Evolutionary conservation across 768 basidiomycete species (phyloP).

Genomic region (Lentinula edodes): DNA sequence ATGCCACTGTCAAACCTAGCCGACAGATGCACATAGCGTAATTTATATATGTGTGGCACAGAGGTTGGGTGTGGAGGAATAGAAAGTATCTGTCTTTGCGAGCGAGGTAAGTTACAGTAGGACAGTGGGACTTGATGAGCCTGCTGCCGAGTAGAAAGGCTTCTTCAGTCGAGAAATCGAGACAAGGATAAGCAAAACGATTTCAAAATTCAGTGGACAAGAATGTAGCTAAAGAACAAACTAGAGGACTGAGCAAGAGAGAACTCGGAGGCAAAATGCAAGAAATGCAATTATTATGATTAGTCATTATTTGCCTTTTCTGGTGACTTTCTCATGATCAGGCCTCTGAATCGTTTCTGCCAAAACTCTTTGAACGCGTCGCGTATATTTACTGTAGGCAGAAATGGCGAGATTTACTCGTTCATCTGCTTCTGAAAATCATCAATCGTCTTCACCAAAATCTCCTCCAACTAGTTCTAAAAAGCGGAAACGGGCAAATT

Average conservation of each 20-base stretch:
- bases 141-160: too few relatives aligned
- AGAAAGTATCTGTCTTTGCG: too few relatives aligned
- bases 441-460: conserved; percentile 13
- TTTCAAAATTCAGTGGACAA: too few relatives aligned
- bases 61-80: too few relatives aligned
- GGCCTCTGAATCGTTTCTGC: not conserved
- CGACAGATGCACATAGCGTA: too few relatives aligned
- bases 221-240: not conserved
- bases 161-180: too few relatives aligned
- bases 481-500: conserved; percentile 62
- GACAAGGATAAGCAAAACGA: too few relatives aligned
- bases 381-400: conserved; percentile 8
- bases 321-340: not conserved
- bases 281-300: not conserved
- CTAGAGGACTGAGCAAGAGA: not conserved
- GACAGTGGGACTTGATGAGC: too few relatives aligned
- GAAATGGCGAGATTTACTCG: conserved; percentile 77
- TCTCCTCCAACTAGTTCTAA: conserved; percentile 30
- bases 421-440: conserved; percentile 39
- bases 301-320: not conserved
- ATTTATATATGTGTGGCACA: too few relatives aligned
- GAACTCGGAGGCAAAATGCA: too few relatives aligned
- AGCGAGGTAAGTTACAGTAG: too few relatives aligned
- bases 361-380: conserved; percentile 18
- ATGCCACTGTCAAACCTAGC: too few relatives aligned